Base-by-base conservation (phyloP, 2,329 filamentous ascomycete species). In the Scedosporium boydii region DNA sequence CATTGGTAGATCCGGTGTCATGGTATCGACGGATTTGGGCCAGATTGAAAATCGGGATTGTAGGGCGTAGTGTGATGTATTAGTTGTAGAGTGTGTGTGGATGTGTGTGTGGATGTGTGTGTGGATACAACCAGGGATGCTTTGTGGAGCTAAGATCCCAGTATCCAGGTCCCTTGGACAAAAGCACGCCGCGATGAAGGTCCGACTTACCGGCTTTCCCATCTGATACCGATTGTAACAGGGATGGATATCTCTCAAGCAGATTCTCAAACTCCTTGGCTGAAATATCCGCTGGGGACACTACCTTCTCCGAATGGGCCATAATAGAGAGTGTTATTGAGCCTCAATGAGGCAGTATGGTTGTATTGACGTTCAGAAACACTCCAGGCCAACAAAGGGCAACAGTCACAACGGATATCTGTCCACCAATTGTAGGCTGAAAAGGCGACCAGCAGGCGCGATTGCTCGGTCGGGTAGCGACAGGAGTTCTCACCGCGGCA, bases 221-320 rank as follows among this genome's bases (percentile, higher is more conserved):
- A 5, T 69, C 69, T 1, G 81, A 83, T 21, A 82, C 74, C 3
- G 71, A 69, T 48, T 77, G 69, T 44, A 82, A 70, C 10, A 80
- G 65, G 42, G 69, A 56, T n/a, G 71, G 68, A 61, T 82, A 82
- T 34, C 68, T 69, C n/a, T 62, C 64, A 38, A 81, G 67, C 1
- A 75, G 63, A 29, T 67, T 61, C 1, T 69, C 65, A 62, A 81
- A 81, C 42, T 74, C 69, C 1, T 67, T 64, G 5, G 66, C 67
- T 9, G 68, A 68, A 57, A 76, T 72, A 5, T 29, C 58, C 14
- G 61, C 65, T 6, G 63, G 41, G 9, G 62, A 34, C 46, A 51
- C 46, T 34, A 48, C 46, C 29, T 26, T 21, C 10, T 23, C 51
- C 12, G 51, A 23, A 55, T 16, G 18, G 6, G 51, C 18, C 51